Evolutionary conservation across 306 rosid genomes (phyloP).

Genomic region (Vicia villosa): DNA sequence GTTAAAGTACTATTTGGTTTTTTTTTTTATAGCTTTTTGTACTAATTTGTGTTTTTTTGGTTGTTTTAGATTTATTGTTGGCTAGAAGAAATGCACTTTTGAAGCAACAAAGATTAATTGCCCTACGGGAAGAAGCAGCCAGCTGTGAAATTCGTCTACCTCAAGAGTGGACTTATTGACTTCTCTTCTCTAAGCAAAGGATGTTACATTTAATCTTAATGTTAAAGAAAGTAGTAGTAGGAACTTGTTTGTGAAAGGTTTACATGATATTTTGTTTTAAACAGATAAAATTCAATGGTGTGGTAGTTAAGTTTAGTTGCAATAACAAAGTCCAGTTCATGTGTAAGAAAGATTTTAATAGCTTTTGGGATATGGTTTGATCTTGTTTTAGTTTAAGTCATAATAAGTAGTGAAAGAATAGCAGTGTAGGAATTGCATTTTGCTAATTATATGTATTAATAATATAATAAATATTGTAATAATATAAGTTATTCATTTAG

Average conservation of each 20-base stretch:
- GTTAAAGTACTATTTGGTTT: not conserved
- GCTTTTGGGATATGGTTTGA: slow-evolving; percentile 46
- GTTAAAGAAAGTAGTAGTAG: not conserved
- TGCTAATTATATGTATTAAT: too few relatives aligned
- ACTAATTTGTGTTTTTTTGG: not conserved
- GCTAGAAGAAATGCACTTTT: slow-evolving; percentile 55
- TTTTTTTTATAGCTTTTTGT: not conserved
- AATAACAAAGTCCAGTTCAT: slow-evolving; percentile 56
- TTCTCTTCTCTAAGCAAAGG: not conserved
- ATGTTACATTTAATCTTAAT: not conserved
- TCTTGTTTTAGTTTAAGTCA: slow-evolving; percentile 34
- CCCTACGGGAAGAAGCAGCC: slow-evolving; percentile 49
- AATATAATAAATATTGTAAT: too few relatives aligned
- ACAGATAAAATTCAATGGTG: slow-evolving; percentile 49
- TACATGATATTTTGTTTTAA: slow-evolving; percentile 34
- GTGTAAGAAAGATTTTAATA: slow-evolving; percentile 38
- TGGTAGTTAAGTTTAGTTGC: slow-evolving; percentile 50
- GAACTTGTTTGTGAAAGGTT: slow-evolving; percentile 32
- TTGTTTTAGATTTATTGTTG: slow-evolving; percentile 48
- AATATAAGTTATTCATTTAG: too few relatives aligned
- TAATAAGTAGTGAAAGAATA: slow-evolving; percentile 33
- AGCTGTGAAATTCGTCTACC: slow-evolving; percentile 66
- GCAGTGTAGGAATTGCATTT: slow-evolving; percentile 10
- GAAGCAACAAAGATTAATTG: slow-evolving; percentile 47
- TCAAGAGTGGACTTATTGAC: slow-evolving; percentile 85